These are phyloP conservation scores for Nannochloropsis gaditana DNA, from an alignment of 108 stramenopile species.

Conservation along the genomic window DNA sequence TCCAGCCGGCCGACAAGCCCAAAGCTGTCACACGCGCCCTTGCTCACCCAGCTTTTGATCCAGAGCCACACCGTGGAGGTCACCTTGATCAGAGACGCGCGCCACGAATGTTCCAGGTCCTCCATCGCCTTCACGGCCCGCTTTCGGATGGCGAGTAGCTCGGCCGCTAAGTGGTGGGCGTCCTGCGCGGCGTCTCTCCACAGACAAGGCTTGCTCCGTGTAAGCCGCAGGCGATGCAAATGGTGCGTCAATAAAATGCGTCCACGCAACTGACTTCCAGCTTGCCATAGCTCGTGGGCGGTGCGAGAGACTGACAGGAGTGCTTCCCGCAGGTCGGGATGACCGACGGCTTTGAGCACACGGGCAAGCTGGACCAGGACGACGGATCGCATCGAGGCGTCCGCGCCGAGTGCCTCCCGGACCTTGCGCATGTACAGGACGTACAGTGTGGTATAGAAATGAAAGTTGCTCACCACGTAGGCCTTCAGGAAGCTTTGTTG, in stretches of 20 bases:
- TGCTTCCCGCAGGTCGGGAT: not conserved
- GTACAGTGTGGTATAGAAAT: not conserved
- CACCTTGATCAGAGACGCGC: not conserved
- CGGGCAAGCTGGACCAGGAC: not conserved
- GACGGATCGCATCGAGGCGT: not conserved
- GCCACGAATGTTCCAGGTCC: not conserved
- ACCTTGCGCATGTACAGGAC: conserved; percentile 3
- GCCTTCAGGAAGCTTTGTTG: conserved; percentile 1
- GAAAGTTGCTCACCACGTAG: not conserved
- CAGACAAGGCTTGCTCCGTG: conserved; percentile 16
- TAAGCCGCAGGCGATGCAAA: not conserved
- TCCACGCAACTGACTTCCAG: conserved; percentile 16
- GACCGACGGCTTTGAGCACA: not conserved
- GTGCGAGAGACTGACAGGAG: not conserved
- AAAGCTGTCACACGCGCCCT: not conserved
- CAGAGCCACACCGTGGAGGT: not conserved
- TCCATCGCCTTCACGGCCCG: not conserved
- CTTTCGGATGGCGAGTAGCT: not conserved
- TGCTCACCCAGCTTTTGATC: not conserved
- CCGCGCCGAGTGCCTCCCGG: not conserved
- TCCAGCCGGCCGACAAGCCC: not conserved
- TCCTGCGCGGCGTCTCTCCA: not conserved
- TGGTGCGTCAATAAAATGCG: not conserved
- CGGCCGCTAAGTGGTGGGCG: conserved; percentile 16
- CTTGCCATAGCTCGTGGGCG: not conserved